Conservation (phyloP, 2,329 filamentous ascomycete genomes). For the Moelleriella libera region DNA sequence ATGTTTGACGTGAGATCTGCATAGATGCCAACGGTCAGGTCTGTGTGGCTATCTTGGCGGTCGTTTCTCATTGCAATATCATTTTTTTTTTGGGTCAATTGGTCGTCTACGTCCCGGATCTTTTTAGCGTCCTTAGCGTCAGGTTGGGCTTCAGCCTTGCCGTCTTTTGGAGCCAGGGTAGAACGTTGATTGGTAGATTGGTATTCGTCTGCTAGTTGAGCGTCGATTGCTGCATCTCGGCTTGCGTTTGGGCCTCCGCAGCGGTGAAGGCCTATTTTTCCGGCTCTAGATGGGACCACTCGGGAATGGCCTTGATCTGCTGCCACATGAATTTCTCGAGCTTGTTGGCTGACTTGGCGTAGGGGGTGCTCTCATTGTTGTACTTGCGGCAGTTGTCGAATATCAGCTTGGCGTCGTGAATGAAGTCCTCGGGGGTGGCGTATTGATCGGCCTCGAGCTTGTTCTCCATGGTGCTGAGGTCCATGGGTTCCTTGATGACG, state of each 20-base stretch:
- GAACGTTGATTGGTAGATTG: no score
- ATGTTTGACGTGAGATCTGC: no score
- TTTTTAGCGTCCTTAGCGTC: no score
- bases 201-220: no score
- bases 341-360: slow-evolving; percentile 89
- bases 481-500: slow-evolving; percentile 97
- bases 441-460: slow-evolving; percentile 82
- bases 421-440: slow-evolving; percentile 80
- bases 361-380: slow-evolving; percentile 89
- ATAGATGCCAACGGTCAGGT: no score
- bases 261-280: slow-evolving; percentile 21
- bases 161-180: no score
- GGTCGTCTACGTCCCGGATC: no score
- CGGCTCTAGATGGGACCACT: slow-evolving; percentile 62
- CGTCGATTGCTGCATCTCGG: no score
- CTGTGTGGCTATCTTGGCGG: no score
- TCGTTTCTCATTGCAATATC: no score
- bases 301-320: slow-evolving; percentile 79
- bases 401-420: slow-evolving; percentile 74
- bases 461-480: slow-evolving; percentile 85
- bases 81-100: no score
- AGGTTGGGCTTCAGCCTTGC: no score
- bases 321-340: slow-evolving; percentile 92
- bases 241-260: not conserved
- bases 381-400: slow-evolving; percentile 93